Evolutionary conservation across 768 basidiomycete species (phyloP).

Genomic region (Aureoboletus auriporus): DNA sequence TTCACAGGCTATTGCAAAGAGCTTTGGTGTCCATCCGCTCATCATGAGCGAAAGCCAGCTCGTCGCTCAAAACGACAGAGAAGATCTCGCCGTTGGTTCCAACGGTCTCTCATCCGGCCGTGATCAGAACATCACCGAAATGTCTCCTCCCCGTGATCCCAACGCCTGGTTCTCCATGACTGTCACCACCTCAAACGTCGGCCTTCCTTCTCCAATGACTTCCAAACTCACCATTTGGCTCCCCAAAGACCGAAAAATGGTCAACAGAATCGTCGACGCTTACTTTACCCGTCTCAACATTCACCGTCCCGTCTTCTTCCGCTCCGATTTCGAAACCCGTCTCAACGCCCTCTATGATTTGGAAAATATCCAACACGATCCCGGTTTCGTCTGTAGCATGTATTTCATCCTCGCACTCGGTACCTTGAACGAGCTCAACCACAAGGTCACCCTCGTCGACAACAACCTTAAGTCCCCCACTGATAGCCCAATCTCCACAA

Average conservation of each 20-base stretch:
- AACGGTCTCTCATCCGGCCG: slow-evolving; percentile 66
- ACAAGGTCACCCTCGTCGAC: slow-evolving; percentile 55
- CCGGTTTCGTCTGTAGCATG: slow-evolving; percentile 73
- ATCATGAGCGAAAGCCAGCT: slow-evolving; percentile 67
- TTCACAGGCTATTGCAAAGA: slow-evolving; percentile 62
- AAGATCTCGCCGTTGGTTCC: slow-evolving; percentile 77
- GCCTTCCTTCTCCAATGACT: slow-evolving; percentile 15
- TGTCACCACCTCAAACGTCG: slow-evolving; percentile 44
- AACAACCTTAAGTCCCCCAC: slow-evolving; percentile 36
- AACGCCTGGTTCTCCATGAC: slow-evolving; percentile 57
- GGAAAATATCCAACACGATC: slow-evolving; percentile 52
- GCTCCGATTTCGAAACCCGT: slow-evolving; percentile 61
- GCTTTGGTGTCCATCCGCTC: slow-evolving; percentile 70
- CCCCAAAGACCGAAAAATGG: slow-evolving; percentile 71
- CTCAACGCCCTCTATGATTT: slow-evolving; percentile 66
- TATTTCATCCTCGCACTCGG: slow-evolving; percentile 79
- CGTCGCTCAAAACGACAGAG: slow-evolving; percentile 48
- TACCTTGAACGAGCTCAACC: slow-evolving; percentile 78
- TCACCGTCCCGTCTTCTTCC: slow-evolving; percentile 74
- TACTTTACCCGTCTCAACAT: slow-evolving; percentile 77
- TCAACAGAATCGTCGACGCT: slow-evolving; percentile 55
- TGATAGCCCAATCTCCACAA: slow-evolving; percentile 38
- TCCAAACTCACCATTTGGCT: slow-evolving; percentile 52
- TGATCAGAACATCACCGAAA: slow-evolving; percentile 54
- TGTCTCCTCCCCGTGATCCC: slow-evolving; percentile 55